Percentiles rank a stretch among this genome's conserved stretches.
Evolutionary conservation across 2,329 filamentous ascomycete genomes (phyloP).

Genomic region (Dactylonectria estremocensis): DNA sequence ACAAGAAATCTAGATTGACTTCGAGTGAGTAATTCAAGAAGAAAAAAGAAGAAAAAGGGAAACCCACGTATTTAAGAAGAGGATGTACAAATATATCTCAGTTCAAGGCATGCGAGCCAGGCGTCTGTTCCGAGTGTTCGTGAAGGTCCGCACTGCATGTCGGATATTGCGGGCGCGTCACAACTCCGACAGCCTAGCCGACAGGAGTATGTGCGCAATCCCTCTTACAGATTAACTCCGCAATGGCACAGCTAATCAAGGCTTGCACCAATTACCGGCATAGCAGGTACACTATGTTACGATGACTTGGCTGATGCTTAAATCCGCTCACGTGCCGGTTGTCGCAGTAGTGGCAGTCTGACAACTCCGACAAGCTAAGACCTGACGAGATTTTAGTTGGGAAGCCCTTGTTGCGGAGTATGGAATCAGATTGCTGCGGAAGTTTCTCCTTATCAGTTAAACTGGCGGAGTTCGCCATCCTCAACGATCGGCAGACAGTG

Average conservation of each 20-base stretch:
- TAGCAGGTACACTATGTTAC: neutral
- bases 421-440: neutral
- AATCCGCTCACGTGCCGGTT: neutral
- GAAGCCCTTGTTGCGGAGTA: neutral
- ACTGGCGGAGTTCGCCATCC: neutral
- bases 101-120: neutral
- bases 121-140: neutral
- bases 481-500: neutral
- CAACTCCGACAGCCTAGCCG: neutral
- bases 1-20: neutral
- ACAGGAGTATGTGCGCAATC: neutral
- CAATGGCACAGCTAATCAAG: neutral
- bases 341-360: neutral
- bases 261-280: neutral
- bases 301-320: constrained; percentile 1
- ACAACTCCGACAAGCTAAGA: neutral
- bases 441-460: neutral
- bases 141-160: neutral
- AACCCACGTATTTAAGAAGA: neutral
- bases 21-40: neutral
- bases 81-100: neutral
- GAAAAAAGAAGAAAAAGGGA: too few relatives aligned
- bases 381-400: neutral
- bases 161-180: neutral
- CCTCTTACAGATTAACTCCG: neutral